Percentiles rank a stretch among this genome's conserved stretches.
Conservation (phyloP, 495 filamentous ascomycete species). For the Penicillium samsonianum region DNA sequence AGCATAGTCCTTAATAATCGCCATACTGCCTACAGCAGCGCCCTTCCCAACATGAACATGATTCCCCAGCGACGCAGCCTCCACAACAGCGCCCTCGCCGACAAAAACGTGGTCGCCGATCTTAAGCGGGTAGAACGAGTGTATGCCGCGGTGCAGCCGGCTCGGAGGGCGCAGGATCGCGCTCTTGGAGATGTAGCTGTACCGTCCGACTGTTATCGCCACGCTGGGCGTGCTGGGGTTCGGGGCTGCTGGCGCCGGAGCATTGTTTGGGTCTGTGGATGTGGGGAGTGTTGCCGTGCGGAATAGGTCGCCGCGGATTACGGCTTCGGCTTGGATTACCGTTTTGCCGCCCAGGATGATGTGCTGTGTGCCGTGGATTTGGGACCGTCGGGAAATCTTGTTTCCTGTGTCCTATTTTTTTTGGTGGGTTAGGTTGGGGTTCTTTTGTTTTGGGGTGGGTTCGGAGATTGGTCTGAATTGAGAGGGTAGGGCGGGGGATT, state of each 20-base stretch:
- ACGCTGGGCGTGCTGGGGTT: slow-evolving; percentile 36
- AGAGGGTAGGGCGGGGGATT: background rate
- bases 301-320: slow-evolving; percentile 87
- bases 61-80: slow-evolving; percentile 74
- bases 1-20: slow-evolving; percentile 88
- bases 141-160: slow-evolving; percentile 57
- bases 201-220: slow-evolving; percentile 82
- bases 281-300: slow-evolving; percentile 43
- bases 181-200: slow-evolving; percentile 77
- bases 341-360: slow-evolving; percentile 97
- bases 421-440: slow-evolving; percentile 8
- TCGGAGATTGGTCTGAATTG: background rate
- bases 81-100: slow-evolving; percentile 68
- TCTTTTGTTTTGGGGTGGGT: slow-evolving; percentile 4
- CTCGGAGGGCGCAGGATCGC: slow-evolving; percentile 76
- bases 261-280: slow-evolving; percentile 15
- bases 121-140: slow-evolving; percentile 79
- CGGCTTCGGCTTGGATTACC: slow-evolving; percentile 87
- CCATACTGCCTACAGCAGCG: slow-evolving; percentile 76
- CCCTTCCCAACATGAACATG: slow-evolving; percentile 81
- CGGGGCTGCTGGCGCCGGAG: slow-evolving; percentile 14
- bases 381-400: slow-evolving; percentile 89
- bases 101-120: slow-evolving; percentile 93
- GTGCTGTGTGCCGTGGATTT: slow-evolving; percentile 91
- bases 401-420: slow-evolving; percentile 85